Evolutionary conservation across 257 asterid species (phyloP), one percentile per base, ranked within the genome.

Genomic region (Solanum chiquidenum): DNA sequence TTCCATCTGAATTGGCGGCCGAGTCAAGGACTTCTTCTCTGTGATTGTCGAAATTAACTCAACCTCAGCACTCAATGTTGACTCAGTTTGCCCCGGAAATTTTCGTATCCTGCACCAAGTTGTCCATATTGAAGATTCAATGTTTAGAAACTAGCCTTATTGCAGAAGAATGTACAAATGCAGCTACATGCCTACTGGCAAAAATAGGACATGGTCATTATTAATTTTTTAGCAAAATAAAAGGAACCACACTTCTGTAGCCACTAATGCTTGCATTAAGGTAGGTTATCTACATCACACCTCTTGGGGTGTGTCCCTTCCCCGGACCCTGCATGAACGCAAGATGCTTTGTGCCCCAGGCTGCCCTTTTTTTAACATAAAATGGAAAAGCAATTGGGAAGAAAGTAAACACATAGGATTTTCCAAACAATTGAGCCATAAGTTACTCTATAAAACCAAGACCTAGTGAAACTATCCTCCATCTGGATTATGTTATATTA

Each of bases 1-100:
- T 92, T 97, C 99, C 99, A 97, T 96, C 93, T 97, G 98, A 93
- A 97, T 97, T 38, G 99, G 99, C 79, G 99, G 99, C 85, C 99
- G 93, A 34, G 98, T 96, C 99, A 97, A 95, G 20, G 98, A 96
- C 92, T 97, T 97, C 95, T 97, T 97, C 88, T 97, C 99, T 25
- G 93, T 93, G 62, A 97, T 95, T 83, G 99, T 97, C 84, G 99
- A 93, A 90, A 97, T 97, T 89, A 97, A 93, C 92, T 97, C 99
- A 85, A 97, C 95, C 89, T 97, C 99, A 86, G 99, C 99, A 89
- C 99, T 97, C 93, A 97, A 88, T 68, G 99, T 97, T 58, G 99
- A 95, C 89, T 97, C 99, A 88, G 99, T 97, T 93, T 97, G 99
- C 74, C 99, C 99, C 7, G 99, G 99, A 88, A 97, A 97, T 92